Evolutionary conservation across 2,329 filamentous ascomycete genomes (phyloP).

Genomic region (Ophiosphaerella herpotricha): DNA sequence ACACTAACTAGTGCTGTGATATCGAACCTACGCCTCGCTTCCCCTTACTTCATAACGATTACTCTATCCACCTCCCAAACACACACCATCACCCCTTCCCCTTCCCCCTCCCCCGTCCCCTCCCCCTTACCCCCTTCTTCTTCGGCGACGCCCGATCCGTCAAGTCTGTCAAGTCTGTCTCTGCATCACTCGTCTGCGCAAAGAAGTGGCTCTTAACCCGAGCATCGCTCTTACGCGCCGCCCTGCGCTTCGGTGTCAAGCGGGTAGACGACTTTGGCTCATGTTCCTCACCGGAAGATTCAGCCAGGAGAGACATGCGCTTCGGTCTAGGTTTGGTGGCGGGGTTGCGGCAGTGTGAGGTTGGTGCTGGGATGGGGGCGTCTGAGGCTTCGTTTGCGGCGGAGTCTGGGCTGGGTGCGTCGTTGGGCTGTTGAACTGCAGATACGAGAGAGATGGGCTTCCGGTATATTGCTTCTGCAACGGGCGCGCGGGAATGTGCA

Average conservation of each 20-base stretch:
- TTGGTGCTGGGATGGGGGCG: slow-evolving; percentile 21
- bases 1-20: neutral
- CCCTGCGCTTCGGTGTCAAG: slow-evolving; percentile 28
- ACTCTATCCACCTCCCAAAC: neutral
- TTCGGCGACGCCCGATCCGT: slow-evolving; percentile 27
- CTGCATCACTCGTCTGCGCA: slow-evolving; percentile 34
- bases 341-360: slow-evolving; percentile 13
- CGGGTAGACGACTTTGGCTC: slow-evolving; percentile 13
- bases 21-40: no score
- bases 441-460: slow-evolving; percentile 45
- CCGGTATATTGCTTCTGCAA: slow-evolving; percentile 21
- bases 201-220: slow-evolving; percentile 43
- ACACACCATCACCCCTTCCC: neutral
- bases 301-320: slow-evolving; percentile 7
- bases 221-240: slow-evolving; percentile 34
- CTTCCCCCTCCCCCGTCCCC: slow-evolving; percentile 13
- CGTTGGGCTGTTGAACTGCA: slow-evolving; percentile 24
- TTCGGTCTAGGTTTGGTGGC: slow-evolving; percentile 4
- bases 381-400: slow-evolving; percentile 2
- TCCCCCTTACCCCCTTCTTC: slow-evolving; percentile 12
- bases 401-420: slow-evolving; percentile 3
- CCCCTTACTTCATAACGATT: no score
- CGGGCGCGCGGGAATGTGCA: neutral
- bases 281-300: slow-evolving; percentile 14
- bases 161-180: slow-evolving; percentile 38